phyloP scores from a whole-genome alignment of 1,284 basidiomycete species.

The Puccinia polysora region DNA sequence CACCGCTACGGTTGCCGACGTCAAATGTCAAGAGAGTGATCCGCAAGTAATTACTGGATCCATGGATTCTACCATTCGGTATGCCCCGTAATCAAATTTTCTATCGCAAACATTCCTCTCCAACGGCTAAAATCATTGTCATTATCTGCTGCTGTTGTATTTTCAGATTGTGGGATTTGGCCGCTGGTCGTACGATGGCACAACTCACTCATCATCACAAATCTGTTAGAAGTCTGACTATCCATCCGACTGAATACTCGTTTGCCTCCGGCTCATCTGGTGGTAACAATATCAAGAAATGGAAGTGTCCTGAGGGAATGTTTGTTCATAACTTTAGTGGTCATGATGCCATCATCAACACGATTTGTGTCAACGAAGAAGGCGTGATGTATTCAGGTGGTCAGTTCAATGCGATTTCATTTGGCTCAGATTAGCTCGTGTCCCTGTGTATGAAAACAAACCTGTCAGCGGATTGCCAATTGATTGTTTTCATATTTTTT shows the following conservation, averaged over 20 bases:
- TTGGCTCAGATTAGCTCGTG: not conserved
- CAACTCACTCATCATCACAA: slow-evolving; percentile 99
- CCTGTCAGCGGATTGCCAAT: not conserved
- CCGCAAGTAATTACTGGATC: slow-evolving; percentile 96
- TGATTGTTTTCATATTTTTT: not conserved
- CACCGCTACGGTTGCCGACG: slow-evolving; percentile 86
- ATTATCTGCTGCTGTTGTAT: not conserved
- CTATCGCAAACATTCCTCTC: not conserved
- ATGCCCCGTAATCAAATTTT: slow-evolving; percentile 49
- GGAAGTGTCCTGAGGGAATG: slow-evolving; percentile 92
- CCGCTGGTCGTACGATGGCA: slow-evolving; percentile 90
- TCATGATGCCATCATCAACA: slow-evolving; percentile 97
- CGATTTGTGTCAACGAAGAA: slow-evolving; percentile 84
- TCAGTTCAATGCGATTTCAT: slow-evolving; percentile 53
- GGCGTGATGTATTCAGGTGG: slow-evolving; percentile 96
- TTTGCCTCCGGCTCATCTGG: slow-evolving; percentile 93
- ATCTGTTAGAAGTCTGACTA: slow-evolving; percentile 83
- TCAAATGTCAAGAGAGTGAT: slow-evolving; percentile 90
- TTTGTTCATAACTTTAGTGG: slow-evolving; percentile 95
- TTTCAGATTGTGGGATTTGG: slow-evolving; percentile 88
- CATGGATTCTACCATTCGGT: slow-evolving; percentile 95
- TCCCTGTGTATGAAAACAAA: too few relatives aligned
- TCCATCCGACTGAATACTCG: slow-evolving; percentile 91
- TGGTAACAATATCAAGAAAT: slow-evolving; percentile 98
- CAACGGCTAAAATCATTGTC: not conserved